Percentiles rank a stretch among this genome's conserved stretches.
Evolutionary conservation across 805 yeast species (phyloP).

Genomic region (Ogataea glucozyma): DNA sequence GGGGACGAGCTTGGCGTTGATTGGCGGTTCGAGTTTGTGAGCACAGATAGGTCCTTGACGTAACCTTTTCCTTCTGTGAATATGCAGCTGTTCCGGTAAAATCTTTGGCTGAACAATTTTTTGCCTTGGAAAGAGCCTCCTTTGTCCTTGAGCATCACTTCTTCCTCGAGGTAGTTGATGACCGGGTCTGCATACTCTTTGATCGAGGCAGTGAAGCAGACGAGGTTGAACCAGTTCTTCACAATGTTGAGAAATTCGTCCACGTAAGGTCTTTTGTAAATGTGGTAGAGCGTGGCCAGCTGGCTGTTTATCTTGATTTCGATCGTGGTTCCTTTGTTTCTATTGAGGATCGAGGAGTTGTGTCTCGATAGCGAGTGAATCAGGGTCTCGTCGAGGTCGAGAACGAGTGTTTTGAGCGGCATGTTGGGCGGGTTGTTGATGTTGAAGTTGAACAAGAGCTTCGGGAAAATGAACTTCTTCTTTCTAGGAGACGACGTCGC

Average conservation of each 20-base stretch:
- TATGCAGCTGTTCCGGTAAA: constrained; percentile 79
- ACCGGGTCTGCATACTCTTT: constrained; percentile 97
- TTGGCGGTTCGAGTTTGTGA: constrained; percentile 18
- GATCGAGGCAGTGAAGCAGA: constrained; percentile 92
- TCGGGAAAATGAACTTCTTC: constrained; percentile 36
- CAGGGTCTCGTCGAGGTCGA: constrained; percentile 92
- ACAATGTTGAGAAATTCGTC: constrained; percentile 80
- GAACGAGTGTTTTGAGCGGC: constrained; percentile 63
- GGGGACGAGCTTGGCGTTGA: constrained; percentile 19
- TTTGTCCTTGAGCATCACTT: constrained; percentile 37
- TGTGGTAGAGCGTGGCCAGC: constrained; percentile 80
- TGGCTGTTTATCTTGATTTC: constrained; percentile 73
- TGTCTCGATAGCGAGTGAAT: constrained; percentile 85
- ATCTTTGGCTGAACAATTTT: constrained; percentile 55
- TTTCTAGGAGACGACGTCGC: constrained; percentile 19
- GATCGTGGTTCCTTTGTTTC: constrained; percentile 63
- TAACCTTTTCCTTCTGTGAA: constrained; percentile 80
- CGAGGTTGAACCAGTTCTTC: constrained; percentile 82
- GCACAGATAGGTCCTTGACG: constrained; percentile 64
- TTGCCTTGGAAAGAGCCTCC: constrained; percentile 22
- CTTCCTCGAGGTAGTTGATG: constrained; percentile 84
- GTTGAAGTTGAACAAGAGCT: constrained; percentile 36
- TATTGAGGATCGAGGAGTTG: constrained; percentile 43
- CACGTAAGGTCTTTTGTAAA: constrained; percentile 89
- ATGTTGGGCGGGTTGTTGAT: constrained; percentile 34